phyloP scores from a whole-genome alignment of 2,329 filamentous ascomycete genomes.

The Pochonia chlamydosporia region DNA sequence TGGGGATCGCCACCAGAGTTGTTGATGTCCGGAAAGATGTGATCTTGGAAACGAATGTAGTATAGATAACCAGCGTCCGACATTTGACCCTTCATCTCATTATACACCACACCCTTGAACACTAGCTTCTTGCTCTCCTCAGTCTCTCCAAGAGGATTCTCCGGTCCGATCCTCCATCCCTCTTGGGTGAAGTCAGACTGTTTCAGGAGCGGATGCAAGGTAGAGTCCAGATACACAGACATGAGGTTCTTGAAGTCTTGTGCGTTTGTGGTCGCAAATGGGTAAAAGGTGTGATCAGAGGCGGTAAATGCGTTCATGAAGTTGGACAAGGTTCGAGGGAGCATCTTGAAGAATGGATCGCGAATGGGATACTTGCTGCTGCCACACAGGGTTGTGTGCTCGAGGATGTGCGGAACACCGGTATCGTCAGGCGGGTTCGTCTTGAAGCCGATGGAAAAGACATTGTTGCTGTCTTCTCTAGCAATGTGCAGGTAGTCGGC shows the following conservation, averaged over 20 bases:
- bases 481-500: conserved; percentile 95
- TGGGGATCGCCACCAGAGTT: conserved; percentile 96
- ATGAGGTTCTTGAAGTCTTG: conserved; percentile 95
- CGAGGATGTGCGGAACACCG: conserved; percentile 91
- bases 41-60: conserved; percentile 91
- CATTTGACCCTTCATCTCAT: conserved; percentile 99
- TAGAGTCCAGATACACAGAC: conserved; percentile 94
- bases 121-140: conserved; percentile 65
- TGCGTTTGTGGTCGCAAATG: conserved; percentile 92
- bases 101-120: conserved; percentile 98
- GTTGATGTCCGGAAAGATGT: conserved; percentile 89
- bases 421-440: conserved; percentile 97
- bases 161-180: conserved; percentile 91
- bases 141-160: conserved; percentile 64
- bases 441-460: conserved; percentile 98
- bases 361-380: conserved; percentile 96
- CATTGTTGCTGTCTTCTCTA: conserved; percentile 95
- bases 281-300: conserved; percentile 93
- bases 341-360: conserved; percentile 99
- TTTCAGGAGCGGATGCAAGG: conserved; percentile 82
- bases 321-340: conserved; percentile 94
- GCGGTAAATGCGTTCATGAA: conserved; percentile 99
- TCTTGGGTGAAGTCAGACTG: conserved; percentile 92
- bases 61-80: conserved; percentile 94
- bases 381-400: conserved; percentile 94